A percentile compares a stretch with the other conserved stretches of the same genome.
Evolutionary conservation across 2,329 filamentous ascomycete species (phyloP).

Genomic region (Diaporthe sp.): DNA sequence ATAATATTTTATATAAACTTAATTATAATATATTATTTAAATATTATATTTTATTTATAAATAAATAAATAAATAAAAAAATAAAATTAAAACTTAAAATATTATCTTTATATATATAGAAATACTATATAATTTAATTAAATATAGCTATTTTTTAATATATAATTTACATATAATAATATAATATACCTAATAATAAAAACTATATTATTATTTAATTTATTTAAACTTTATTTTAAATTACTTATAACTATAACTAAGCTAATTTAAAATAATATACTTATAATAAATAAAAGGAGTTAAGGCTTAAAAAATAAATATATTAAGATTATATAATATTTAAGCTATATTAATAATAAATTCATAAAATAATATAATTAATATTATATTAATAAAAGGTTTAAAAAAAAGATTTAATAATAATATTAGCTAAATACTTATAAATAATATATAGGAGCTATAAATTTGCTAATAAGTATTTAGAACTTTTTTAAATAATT

Average conservation of each 20-base stretch:
- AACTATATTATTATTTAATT: no score
- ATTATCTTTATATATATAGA: neutral
- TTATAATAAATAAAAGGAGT: neutral
- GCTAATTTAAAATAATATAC: neutral
- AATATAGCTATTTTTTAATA: neutral
- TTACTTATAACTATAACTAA: no score
- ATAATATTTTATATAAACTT: no score
- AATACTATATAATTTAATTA: neutral
- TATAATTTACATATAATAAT: neutral
- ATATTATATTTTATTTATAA: neutral
- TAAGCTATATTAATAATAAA: neutral
- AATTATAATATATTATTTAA: neutral
- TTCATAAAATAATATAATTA: slow-evolving; percentile 8
- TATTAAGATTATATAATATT: neutral
- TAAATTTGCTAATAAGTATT: neutral
- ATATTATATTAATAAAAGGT: neutral
- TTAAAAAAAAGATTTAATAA: neutral
- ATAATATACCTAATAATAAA: neutral
- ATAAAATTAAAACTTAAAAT: neutral
- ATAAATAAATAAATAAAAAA: slow-evolving; percentile 1
- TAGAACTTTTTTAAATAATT: neutral
- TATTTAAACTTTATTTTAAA: no score
- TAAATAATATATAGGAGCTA: neutral
- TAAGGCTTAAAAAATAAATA: no score
- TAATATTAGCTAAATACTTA: neutral